Evolutionary conservation across 2,329 filamentous ascomycete species (phyloP).

Genomic region (Microdochium paspali): DNA sequence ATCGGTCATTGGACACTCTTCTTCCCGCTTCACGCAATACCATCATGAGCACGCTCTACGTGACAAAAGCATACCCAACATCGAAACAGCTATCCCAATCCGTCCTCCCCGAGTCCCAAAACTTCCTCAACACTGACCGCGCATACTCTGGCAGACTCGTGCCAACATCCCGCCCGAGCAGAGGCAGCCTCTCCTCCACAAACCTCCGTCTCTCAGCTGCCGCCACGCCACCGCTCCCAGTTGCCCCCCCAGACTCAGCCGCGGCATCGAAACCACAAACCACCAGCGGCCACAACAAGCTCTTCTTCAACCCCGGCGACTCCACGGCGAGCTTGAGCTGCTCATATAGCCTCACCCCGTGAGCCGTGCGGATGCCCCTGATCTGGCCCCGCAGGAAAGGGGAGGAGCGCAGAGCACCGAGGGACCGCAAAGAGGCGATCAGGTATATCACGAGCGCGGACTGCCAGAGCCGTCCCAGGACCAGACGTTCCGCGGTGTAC

Average conservation of each 20-base stretch:
- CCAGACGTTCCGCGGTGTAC: neutral
- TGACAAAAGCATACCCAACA: neutral
- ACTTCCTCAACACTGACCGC: neutral
- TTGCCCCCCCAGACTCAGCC: neutral
- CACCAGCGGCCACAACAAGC: neutral
- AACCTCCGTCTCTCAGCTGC: neutral
- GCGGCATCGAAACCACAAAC: neutral
- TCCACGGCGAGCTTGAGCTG: conserved; percentile 1
- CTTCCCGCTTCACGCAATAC: no score
- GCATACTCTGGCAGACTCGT: neutral
- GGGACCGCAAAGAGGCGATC: neutral
- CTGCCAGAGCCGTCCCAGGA: neutral
- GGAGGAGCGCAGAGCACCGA: neutral
- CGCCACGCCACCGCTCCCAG: neutral
- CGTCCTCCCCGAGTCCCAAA: neutral
- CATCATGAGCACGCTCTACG: conserved; percentile 1
- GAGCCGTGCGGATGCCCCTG: neutral
- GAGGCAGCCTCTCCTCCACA: neutral
- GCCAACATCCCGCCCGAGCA: neutral
- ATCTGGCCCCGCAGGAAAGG: neutral
- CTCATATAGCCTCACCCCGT: neutral
- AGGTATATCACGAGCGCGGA: neutral
- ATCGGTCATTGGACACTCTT: no score
- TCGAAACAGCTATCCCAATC: neutral
- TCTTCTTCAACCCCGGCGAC: neutral